Percentiles rank a stretch among this genome's conserved stretches.
phyloP scores from a whole-genome alignment of 495 filamentous ascomycete species.

The Xylaria telfairii region DNA sequence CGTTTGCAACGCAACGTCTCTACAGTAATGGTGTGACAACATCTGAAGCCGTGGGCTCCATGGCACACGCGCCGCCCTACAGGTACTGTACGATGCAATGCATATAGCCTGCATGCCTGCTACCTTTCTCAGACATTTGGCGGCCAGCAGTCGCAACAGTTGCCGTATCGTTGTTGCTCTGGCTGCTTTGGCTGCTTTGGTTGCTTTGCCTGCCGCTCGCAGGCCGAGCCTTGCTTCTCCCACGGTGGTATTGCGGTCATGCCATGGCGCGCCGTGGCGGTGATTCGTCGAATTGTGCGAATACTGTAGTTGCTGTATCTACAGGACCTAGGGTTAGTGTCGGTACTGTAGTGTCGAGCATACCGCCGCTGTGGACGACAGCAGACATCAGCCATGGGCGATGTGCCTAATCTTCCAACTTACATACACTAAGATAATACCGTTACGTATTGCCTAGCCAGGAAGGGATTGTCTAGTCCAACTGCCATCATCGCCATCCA shows the following conservation, averaged over 20 bases:
- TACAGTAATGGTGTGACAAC: conserved; percentile 18
- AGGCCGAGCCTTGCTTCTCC: conserved; percentile 6
- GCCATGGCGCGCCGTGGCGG: not conserved
- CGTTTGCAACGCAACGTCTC: conserved; percentile 21
- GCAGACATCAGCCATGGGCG: no score
- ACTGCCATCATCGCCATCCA: conserved; percentile 3
- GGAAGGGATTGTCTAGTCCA: not conserved
- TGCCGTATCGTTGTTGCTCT: no score
- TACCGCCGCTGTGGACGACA: no score
- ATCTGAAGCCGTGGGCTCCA: conserved; percentile 16
- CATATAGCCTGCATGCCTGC: conserved; percentile 1
- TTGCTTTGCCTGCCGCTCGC: conserved; percentile 12
- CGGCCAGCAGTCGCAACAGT: not conserved
- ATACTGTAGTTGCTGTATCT: no score
- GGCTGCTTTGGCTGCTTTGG: not conserved
- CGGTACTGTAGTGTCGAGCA: not conserved
- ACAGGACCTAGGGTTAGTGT: not conserved
- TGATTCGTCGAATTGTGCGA: not conserved
- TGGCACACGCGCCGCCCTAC: conserved; percentile 21
- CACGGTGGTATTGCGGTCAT: not conserved
- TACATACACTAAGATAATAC: conserved; percentile 7
- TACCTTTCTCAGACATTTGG: not conserved
- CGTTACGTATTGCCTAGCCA: conserved; percentile 6
- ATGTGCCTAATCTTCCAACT: not conserved
- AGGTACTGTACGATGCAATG: conserved; percentile 16